Evolutionary conservation across 805 yeast species (phyloP), one percentile per base, ranked within the genome.

Genomic region (Naumovozyma dairenensis): DNA sequence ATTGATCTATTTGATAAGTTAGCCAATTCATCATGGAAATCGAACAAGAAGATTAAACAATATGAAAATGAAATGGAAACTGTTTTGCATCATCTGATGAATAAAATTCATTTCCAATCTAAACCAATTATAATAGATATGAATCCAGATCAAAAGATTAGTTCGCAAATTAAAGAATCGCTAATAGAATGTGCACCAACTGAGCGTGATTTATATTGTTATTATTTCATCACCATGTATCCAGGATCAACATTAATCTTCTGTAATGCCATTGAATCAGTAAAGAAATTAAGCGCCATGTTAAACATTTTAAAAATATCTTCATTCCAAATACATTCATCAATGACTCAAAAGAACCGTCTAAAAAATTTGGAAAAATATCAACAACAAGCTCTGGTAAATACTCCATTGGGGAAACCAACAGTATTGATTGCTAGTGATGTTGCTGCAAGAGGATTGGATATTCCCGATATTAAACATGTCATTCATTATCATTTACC

Each of bases 381-480:
- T 28, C 36, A 45, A 31, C 19, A 31, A 21, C 67, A 75, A 14
- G 66, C 72, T 29, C 46, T 46, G 18, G 42, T 43, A 14, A 60
- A 61, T 32, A 51, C 51, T 16, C 58, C 62, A 5, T 60, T 66
- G 31, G 69, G 71, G 16, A 68, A 60, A 32, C 63, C 75, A 3
- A 66, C 82, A 1, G 87, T 87, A 3, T 65, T 92, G 35, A 72
- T 92, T 34, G 95, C 96, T 1, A 85, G 97, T 4, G 98, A 92
- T 60, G 97, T 92, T 29, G 98, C 98, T 2, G 98, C 98, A 4
- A 74, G 98, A 66, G 98, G 98, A 39, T 69, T 92, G 39, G 98
- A 92, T 66, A 85, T 92, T 35, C 80, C 94, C 2, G 72, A 71
- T 30, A 87, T 92, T 33, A 79, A 86, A 47, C 97, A 92, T 57